Evolutionary conservation across 306 rosid genomes (phyloP).

Genomic region (Argentina anserina): DNA sequence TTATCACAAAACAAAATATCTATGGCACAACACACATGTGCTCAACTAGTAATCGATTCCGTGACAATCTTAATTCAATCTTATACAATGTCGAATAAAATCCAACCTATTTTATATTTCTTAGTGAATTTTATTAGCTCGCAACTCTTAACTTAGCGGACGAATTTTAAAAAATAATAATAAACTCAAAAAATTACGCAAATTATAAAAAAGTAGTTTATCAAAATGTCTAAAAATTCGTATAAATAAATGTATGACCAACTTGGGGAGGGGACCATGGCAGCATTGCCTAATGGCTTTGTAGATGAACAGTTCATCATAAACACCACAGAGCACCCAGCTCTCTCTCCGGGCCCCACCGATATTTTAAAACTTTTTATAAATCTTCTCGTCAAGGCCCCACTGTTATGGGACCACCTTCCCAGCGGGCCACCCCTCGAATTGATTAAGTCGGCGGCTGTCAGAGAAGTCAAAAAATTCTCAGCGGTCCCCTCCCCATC

Average conservation of each 20-base stretch:
- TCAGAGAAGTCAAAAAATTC: constrained; percentile 41
- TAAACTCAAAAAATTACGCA: too few species aligned
- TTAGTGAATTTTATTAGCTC: too few species aligned
- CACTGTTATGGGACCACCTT: constrained; percentile 26
- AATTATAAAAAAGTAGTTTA: too few species aligned
- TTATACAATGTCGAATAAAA: too few species aligned
- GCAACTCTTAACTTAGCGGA: too few species aligned
- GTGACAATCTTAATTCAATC: too few species aligned
- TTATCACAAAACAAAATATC: too few species aligned
- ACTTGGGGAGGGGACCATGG: constrained; percentile 11
- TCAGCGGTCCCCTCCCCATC: constrained; percentile 32
- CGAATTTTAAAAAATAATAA: too few species aligned
- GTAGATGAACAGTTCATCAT: background rate
- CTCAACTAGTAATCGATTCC: too few species aligned
- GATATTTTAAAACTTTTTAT: background rate
- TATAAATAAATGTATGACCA: background rate
- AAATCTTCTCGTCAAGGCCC: constrained; percentile 7
- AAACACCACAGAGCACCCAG: constrained; percentile 1
- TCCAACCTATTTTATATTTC: too few species aligned
- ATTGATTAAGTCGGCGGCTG: constrained; percentile 75
- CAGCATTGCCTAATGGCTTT: background rate
- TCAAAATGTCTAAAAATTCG: background rate
- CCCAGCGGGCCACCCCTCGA: constrained; percentile 17
- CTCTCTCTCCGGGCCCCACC: background rate
- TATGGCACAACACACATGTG: too few species aligned